These are phyloP conservation scores for Hanseniaspora uvarum DNA, from an alignment of 1,139 yeast genomes.

Conservation along the genomic window DNA sequence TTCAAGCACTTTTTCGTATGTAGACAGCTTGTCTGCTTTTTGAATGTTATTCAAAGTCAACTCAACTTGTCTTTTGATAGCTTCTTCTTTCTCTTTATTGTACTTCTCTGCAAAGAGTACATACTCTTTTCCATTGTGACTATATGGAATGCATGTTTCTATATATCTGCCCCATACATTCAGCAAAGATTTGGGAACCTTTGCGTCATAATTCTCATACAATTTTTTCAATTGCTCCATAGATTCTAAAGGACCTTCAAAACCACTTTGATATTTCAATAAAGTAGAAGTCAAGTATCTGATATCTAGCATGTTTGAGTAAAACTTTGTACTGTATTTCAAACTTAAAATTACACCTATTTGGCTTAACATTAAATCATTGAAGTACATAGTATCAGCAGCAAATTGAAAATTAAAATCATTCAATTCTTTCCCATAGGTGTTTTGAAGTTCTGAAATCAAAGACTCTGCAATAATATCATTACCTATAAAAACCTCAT, in stretches of 20 bases:
- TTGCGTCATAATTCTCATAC: not conserved
- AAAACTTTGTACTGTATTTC: not conserved
- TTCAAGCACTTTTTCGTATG: not conserved
- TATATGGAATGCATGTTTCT: not conserved
- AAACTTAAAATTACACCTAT: not conserved
- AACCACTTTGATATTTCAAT: not conserved
- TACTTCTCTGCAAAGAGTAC: not conserved
- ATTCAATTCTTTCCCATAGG: not conserved
- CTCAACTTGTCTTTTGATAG: not conserved
- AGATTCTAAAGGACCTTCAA: not conserved
- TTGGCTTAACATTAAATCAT: not conserved
- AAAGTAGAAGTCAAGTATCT: not conserved
- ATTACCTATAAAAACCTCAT: constrained; percentile 6
- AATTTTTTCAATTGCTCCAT: not conserved
- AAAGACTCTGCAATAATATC: not conserved
- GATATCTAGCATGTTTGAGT: not conserved
- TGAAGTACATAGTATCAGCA: constrained; percentile 1
- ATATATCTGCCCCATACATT: not conserved
- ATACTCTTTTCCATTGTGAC: too few relatives aligned
- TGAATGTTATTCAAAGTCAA: not conserved
- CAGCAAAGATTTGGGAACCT: not conserved
- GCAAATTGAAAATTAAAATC: not conserved
- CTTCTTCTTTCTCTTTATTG: not conserved
- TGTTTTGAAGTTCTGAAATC: not conserved
- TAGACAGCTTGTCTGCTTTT: not conserved